Conservation (phyloP, 306 rosid genomes). For the Carpinus viminea region DNA sequence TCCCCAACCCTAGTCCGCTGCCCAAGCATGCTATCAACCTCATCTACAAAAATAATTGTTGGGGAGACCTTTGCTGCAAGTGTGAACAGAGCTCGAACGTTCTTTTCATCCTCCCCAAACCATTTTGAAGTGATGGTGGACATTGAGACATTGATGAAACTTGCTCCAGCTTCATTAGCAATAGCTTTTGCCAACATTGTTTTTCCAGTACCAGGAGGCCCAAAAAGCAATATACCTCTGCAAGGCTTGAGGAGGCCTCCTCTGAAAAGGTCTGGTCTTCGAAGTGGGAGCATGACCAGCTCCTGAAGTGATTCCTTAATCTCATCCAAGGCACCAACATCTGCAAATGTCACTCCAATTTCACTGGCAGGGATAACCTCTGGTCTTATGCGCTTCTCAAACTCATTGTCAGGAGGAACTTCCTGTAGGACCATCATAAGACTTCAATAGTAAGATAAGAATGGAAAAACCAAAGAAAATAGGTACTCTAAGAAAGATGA, state of each 20-base stretch:
- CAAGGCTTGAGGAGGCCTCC: slow-evolving; percentile 81
- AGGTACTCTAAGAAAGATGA: neutral
- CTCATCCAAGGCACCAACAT: slow-evolving; percentile 75
- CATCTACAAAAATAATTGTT: slow-evolving; percentile 76
- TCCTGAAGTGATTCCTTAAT: slow-evolving; percentile 83
- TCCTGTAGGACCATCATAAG: slow-evolving; percentile 46
- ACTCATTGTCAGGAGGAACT: slow-evolving; percentile 73
- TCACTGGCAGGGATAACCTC: slow-evolving; percentile 81
- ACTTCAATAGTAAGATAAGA: slow-evolving; percentile 9
- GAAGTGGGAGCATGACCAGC: slow-evolving; percentile 79
- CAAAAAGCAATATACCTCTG: slow-evolving; percentile 77
- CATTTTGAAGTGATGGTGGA: slow-evolving; percentile 75
- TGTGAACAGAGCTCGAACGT: slow-evolving; percentile 70
- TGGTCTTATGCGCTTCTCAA: slow-evolving; percentile 78
- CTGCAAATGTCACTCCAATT: slow-evolving; percentile 80
- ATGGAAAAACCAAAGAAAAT: slow-evolving; percentile 6
- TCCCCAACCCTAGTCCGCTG: slow-evolving; percentile 76
- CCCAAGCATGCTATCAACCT: slow-evolving; percentile 90
- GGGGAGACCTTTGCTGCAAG: slow-evolving; percentile 85
- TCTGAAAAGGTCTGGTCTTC: slow-evolving; percentile 79
- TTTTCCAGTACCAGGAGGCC: slow-evolving; percentile 89
- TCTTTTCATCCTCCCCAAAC: slow-evolving; percentile 84
- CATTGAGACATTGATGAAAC: slow-evolving; percentile 81
- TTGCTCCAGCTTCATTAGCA: slow-evolving; percentile 83
- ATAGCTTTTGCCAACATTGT: slow-evolving; percentile 89